phyloP scores from a whole-genome alignment of 2,329 filamentous ascomycete species.

The Talaromyces albobiverticillius region DNA sequence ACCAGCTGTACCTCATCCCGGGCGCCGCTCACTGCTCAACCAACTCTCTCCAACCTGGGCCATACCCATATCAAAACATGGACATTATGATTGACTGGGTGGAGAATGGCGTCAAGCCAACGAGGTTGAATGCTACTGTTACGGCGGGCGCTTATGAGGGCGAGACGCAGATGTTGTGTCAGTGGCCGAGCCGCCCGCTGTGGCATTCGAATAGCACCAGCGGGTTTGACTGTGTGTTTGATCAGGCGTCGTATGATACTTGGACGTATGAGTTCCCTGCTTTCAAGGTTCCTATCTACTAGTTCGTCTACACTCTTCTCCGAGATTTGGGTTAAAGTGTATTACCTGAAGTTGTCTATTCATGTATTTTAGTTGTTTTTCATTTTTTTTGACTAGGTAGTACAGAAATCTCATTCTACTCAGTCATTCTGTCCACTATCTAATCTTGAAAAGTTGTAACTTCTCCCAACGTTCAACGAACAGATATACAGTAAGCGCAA shows the following conservation, averaged over 20 bases:
- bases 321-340: no score
- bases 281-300: not conserved
- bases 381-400: no score
- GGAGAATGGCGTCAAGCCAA: slow-evolving; percentile 44
- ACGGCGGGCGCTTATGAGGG: not conserved
- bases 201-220: not conserved
- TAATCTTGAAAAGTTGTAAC: no score
- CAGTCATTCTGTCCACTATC: no score
- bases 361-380: no score
- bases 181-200: not conserved
- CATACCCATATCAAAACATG: slow-evolving; percentile 45
- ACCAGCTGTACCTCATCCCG: slow-evolving; percentile 52
- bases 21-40: slow-evolving; percentile 50
- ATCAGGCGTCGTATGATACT: not conserved
- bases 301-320: no score
- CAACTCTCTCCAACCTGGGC: slow-evolving; percentile 42
- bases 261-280: slow-evolving; percentile 1
- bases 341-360: no score
- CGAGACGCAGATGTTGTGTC: not conserved
- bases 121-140: slow-evolving; percentile 39
- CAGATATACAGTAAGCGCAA: no score
- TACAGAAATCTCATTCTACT: no score
- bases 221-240: not conserved
- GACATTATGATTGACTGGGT: slow-evolving; percentile 50
- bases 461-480: no score